phyloP scores from a whole-genome alignment of 805 yeast genomes.

The Kluyveromyces lactis region DNA sequence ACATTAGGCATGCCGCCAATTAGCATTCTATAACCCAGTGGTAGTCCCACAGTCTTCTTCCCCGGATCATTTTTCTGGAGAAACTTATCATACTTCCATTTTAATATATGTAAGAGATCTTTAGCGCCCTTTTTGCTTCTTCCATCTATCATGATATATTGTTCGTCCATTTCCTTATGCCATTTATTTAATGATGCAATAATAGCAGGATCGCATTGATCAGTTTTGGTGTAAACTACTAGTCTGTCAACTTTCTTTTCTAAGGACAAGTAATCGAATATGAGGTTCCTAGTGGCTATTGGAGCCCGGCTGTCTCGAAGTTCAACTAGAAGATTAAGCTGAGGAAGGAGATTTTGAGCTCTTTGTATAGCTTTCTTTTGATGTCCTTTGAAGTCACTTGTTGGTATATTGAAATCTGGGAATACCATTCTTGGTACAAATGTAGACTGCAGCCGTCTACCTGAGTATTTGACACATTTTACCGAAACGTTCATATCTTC shows the following conservation, averaged over 20 bases:
- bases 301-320: constrained; percentile 90
- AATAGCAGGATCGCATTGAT: constrained; percentile 25
- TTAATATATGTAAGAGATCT: constrained; percentile 42
- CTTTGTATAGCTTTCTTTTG: constrained; percentile 70
- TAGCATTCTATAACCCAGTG: constrained; percentile 69
- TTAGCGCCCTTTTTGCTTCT: constrained; percentile 42
- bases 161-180: constrained; percentile 33
- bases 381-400: constrained; percentile 85
- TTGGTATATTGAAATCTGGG: constrained; percentile 60
- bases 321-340: constrained; percentile 74
- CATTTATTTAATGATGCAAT: constrained; percentile 33
- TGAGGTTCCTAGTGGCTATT: constrained; percentile 65
- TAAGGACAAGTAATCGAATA: constrained; percentile 60
- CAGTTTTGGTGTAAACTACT: constrained; percentile 71
- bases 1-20: constrained; percentile 95
- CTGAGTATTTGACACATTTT: background rate
- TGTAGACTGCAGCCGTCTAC: constrained; percentile 6
- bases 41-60: constrained; percentile 55
- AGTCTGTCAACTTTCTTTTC: constrained; percentile 18
- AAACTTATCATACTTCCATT: constrained; percentile 35
- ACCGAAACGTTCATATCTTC: too few relatives aligned
- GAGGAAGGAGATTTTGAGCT: constrained; percentile 64
- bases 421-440: constrained; percentile 67
- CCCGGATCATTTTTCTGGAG: constrained; percentile 6
- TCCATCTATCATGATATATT: constrained; percentile 51